A percentile compares a stretch with the other conserved stretches of the same genome.
Conservation (phyloP, 139 green algal genomes). For the Trebouxia sp. region DNA sequence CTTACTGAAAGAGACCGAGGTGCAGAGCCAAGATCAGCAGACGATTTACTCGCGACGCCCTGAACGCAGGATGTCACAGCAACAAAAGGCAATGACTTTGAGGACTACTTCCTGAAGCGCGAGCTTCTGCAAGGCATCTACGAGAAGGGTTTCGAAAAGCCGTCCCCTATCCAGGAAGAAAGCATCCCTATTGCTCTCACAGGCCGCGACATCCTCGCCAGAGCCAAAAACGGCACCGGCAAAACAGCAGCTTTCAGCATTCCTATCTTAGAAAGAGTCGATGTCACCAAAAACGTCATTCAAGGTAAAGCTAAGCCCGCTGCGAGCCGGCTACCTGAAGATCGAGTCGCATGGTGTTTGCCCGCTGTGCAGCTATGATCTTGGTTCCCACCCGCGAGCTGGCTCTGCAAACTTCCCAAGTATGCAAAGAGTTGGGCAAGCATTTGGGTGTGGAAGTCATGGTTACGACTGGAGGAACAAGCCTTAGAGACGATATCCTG, state of each 20-base stretch:
- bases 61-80: conserved; percentile 91
- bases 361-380: conserved; percentile 79
- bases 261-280: conserved; percentile 94
- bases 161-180: conserved; percentile 95
- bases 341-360: too few relatives aligned
- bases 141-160: conserved; percentile 98
- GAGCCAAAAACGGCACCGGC: conserved; percentile 99
- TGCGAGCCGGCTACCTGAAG: background rate
- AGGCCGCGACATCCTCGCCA: conserved; percentile 95
- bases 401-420: conserved; percentile 96
- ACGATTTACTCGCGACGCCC: too few relatives aligned
- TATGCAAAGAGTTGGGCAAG: conserved; percentile 98
- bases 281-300: conserved; percentile 85
- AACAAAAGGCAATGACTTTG: conserved; percentile 98
- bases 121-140: conserved; percentile 99
- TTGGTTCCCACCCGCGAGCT: conserved; percentile 98
- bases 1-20: too few relatives aligned
- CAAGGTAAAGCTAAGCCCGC: conserved; percentile 68
- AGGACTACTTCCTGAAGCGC: conserved; percentile 99
- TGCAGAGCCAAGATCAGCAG: too few relatives aligned
- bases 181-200: conserved; percentile 97
- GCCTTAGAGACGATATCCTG: conserved; percentile 99
- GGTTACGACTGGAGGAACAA: conserved; percentile 96
- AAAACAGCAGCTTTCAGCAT: conserved; percentile 99
- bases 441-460: conserved; percentile 91